A percentile compares a stretch with the other conserved stretches of the same genome.
phyloP scores from a whole-genome alignment of 345 rosid species.

The Lepidium africanum region DNA sequence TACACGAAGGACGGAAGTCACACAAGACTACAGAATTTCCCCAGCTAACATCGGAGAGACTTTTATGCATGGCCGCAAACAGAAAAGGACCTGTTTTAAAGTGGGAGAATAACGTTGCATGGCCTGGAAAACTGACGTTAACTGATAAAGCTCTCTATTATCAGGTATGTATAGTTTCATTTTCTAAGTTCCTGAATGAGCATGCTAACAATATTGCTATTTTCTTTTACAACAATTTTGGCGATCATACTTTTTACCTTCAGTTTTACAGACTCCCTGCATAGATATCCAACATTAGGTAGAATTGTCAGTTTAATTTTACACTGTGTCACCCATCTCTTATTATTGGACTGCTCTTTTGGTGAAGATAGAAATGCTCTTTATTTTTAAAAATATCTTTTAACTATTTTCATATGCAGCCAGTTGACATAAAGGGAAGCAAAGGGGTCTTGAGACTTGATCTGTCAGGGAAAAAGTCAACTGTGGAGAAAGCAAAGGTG shows the following conservation, averaged over 20 bases:
- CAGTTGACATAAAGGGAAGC: constrained; percentile 44
- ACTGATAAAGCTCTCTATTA: constrained; percentile 88
- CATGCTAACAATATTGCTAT: neutral
- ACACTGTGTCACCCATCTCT: neutral
- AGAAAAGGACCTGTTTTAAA: constrained; percentile 84
- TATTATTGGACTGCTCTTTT: neutral
- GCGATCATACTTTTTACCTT: neutral
- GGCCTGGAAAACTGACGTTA: constrained; percentile 89
- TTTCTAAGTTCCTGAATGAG: neutral
- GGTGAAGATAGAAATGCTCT: neutral
- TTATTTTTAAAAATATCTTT: neutral
- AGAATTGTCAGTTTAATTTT: neutral
- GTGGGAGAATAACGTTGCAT: constrained; percentile 89
- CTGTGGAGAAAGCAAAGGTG: constrained; percentile 76
- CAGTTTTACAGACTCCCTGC: neutral
- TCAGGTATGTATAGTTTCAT: constrained; percentile 46
- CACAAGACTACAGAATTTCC: constrained; percentile 49
- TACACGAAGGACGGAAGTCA: constrained; percentile 69
- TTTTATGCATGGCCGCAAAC: constrained; percentile 75
- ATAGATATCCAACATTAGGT: neutral
- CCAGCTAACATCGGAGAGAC: constrained; percentile 49
- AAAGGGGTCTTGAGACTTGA: constrained; percentile 61
- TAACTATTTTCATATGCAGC: constrained; percentile 37
- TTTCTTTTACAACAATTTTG: neutral
- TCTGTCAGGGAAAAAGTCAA: constrained; percentile 50